Percentiles rank a stretch among this genome's conserved stretches.
Evolutionary conservation across 352 stramenopile species (phyloP).

Genomic region (Phytophthora hybrid): DNA sequence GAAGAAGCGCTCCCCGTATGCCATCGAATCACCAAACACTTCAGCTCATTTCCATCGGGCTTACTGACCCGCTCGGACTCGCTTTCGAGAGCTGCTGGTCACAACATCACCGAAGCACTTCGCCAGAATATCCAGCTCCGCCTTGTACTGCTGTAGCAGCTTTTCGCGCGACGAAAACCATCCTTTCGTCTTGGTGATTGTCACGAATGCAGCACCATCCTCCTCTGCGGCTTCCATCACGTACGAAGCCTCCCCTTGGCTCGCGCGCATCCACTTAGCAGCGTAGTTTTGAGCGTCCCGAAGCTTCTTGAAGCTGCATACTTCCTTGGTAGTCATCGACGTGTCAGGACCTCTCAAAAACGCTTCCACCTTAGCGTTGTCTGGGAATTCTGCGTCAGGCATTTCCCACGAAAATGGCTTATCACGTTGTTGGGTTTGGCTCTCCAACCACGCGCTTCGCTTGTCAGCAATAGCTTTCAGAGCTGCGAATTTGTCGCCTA

Average conservation of each 20-base stretch:
- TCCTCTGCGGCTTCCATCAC: conserved; percentile 1
- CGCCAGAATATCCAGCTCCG: conserved; percentile 9
- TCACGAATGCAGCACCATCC: conserved; percentile 10
- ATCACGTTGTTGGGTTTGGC: conserved; percentile 1
- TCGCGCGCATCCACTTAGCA: background rate
- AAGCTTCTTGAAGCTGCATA: conserved; percentile 8
- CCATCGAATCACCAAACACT: too few species aligned
- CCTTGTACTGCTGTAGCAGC: conserved; percentile 2
- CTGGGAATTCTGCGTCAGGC: conserved; percentile 17
- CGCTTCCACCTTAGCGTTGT: background rate
- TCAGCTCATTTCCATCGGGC: background rate
- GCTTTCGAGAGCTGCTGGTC: background rate
- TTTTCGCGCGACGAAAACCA: conserved; percentile 4
- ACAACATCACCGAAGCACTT: background rate
- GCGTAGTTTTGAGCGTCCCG: conserved; percentile 14
- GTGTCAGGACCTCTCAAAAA: conserved; percentile 16
- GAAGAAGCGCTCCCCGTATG: too few species aligned
- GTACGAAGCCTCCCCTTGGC: conserved; percentile 13
- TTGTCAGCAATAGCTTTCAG: conserved; percentile 3
- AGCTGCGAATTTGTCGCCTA: background rate
- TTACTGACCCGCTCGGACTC: background rate
- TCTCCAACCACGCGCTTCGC: conserved; percentile 6
- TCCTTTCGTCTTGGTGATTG: conserved; percentile 16
- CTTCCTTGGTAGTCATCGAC: conserved; percentile 13
- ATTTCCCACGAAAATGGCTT: conserved; percentile 32